Conservation (phyloP, 148 eudicot species). For the Rhododendron vialii region DNA sequence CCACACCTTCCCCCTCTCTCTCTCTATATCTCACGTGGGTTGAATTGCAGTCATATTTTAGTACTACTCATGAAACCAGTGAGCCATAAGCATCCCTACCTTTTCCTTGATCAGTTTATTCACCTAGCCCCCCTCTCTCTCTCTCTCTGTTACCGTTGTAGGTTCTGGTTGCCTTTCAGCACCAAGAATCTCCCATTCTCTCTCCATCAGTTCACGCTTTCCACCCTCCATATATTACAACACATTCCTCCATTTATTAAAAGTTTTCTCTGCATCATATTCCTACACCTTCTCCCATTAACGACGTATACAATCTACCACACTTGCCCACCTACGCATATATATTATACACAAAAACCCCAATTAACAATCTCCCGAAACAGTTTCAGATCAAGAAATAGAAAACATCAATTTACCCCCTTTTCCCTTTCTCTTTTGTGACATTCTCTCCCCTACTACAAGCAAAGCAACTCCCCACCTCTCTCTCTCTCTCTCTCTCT, state of each 20-base stretch:
- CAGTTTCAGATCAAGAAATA: background rate
- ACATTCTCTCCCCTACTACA: slow-evolving; percentile 5
- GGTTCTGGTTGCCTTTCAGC: slow-evolving; percentile 22
- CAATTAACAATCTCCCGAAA: background rate
- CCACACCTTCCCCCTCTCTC: too few relatives aligned
- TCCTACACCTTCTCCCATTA: slow-evolving; percentile 19
- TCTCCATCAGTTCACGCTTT: slow-evolving; percentile 21
- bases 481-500: background rate
- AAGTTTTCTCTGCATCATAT: background rate
- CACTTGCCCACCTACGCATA: background rate
- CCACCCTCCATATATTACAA: background rate
- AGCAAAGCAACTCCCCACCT: background rate
- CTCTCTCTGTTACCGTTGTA: background rate
- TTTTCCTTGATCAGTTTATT: background rate
- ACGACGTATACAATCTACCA: slow-evolving; percentile 9
- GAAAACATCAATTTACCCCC: background rate
- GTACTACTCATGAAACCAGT: background rate
- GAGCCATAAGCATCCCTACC: background rate
- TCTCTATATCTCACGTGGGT: too few relatives aligned
- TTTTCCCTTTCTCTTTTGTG: background rate
- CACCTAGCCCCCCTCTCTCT: background rate
- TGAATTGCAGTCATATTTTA: background rate
- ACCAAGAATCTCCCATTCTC: slow-evolving; percentile 14
- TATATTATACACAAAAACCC: background rate
- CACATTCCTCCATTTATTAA: background rate